A percentile compares a stretch with the other conserved stretches of the same genome.
phyloP scores from a whole-genome alignment of 2,329 filamentous ascomycete species.

The Diaporthe nobilis region DNA sequence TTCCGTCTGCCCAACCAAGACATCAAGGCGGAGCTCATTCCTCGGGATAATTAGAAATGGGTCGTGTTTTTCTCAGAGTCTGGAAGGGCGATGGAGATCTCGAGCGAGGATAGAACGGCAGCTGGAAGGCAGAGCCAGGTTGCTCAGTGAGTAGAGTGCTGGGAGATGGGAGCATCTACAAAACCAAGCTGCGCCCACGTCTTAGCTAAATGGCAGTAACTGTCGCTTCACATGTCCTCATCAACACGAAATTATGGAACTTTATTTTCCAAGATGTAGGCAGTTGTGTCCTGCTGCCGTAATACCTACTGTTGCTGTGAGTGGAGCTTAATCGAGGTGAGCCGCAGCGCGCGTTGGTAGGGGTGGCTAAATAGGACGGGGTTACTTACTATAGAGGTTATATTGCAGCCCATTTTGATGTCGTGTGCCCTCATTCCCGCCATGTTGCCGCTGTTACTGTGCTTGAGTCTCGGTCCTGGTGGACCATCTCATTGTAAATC shows the following conservation, averaged over 20 bases:
- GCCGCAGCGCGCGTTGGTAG: no score
- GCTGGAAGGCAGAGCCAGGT: neutral
- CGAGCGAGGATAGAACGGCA: neutral
- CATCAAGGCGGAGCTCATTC: neutral
- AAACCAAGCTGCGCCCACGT: neutral
- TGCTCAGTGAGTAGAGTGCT: neutral
- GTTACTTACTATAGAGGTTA: neutral
- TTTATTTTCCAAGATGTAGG: neutral
- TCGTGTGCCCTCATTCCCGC: neutral
- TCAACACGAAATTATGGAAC: neutral
- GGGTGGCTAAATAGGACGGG: no score
- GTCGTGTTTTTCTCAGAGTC: neutral
- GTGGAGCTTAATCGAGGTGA: no score
- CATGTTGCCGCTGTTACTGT: neutral
- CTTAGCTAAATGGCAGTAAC: neutral
- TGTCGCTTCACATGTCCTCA: neutral
- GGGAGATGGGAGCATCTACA: neutral
- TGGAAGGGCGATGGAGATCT: neutral
- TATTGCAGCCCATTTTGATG: neutral
- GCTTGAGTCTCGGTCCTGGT: no score
- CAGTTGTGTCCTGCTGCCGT: no score
- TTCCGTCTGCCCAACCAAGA: conserved; percentile 6
- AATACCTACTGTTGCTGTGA: neutral
- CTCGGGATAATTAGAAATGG: conserved; percentile 12
- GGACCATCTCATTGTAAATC: no score